Evolutionary conservation across 2,329 filamentous ascomycete genomes (phyloP).

Genomic region (Cytospora paraplurivora): DNA sequence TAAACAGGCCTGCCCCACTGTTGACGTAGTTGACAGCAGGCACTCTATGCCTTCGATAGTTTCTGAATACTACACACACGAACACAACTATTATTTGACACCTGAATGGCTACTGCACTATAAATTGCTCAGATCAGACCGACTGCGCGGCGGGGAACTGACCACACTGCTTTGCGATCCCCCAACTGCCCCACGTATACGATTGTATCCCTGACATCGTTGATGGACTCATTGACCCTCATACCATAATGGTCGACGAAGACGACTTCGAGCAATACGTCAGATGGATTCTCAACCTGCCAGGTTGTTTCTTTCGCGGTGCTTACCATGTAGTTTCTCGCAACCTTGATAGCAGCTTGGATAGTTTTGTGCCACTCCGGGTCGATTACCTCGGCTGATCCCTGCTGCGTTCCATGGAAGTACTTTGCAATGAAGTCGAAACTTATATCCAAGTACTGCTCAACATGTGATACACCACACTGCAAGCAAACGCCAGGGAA

Average conservation of each 20-base stretch:
- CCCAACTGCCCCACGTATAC: not conserved
- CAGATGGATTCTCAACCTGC: not conserved
- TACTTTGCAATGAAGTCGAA: not conserved
- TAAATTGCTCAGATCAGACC: not conserved
- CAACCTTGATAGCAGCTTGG: not conserved
- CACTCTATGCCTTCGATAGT: too few relatives aligned
- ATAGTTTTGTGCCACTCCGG: not conserved
- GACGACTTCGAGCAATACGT: not conserved
- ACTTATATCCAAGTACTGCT: not conserved
- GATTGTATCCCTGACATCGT: not conserved
- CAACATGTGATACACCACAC: accelerated
- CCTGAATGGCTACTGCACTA: too few relatives aligned
- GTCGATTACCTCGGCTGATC: not conserved
- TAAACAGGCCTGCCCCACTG: too few relatives aligned
- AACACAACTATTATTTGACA: too few relatives aligned
- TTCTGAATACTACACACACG: too few relatives aligned
- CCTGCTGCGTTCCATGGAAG: not conserved
- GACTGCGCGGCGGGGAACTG: not conserved
- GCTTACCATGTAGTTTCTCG: not conserved
- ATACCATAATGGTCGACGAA: not conserved
- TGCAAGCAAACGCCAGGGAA: not conserved
- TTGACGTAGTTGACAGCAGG: too few relatives aligned
- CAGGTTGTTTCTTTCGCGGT: not conserved
- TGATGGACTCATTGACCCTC: not conserved
- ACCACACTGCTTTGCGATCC: not conserved